phyloP scores from a whole-genome alignment of 441 rosid genomes.

The Pelargonium exstipulatum region DNA sequence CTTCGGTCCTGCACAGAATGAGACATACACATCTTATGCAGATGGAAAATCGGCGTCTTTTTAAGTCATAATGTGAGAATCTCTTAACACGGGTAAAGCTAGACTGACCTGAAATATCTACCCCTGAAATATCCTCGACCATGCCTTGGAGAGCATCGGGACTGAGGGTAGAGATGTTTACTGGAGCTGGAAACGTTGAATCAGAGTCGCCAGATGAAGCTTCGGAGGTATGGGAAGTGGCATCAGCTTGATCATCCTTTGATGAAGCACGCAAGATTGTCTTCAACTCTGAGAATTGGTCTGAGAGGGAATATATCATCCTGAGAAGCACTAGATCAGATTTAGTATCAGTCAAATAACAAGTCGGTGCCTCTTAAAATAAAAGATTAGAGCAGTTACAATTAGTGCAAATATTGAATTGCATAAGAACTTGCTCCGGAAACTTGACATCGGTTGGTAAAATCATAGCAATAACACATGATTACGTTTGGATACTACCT shows the following conservation, averaged over 20 bases:
- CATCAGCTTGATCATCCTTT: conserved; percentile 41
- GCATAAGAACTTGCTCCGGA: neutral
- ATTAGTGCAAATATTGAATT: neutral
- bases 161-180: conserved; percentile 27
- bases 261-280: conserved; percentile 51
- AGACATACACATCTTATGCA: conserved; percentile 6
- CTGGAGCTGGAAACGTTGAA: conserved; percentile 45
- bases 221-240: conserved; percentile 52
- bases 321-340: conserved; percentile 79
- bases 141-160: conserved; percentile 37
- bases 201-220: conserved; percentile 62
- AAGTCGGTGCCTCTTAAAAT: conserved; percentile 12
- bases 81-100: conserved; percentile 8
- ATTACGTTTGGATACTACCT: conserved; percentile 49
- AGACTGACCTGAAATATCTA: conserved; percentile 54
- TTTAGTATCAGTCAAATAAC: conserved; percentile 47
- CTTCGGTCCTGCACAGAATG: conserved; percentile 50
- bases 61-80: neutral
- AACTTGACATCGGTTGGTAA: neutral
- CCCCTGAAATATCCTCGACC: conserved; percentile 54
- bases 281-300: conserved; percentile 82
- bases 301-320: conserved; percentile 77
- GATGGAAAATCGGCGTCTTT: neutral
- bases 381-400: conserved; percentile 10
- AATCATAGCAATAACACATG: neutral